Conservation (phyloP, 768 basidiomycete genomes). For the Mycena epipterygia region DNA sequence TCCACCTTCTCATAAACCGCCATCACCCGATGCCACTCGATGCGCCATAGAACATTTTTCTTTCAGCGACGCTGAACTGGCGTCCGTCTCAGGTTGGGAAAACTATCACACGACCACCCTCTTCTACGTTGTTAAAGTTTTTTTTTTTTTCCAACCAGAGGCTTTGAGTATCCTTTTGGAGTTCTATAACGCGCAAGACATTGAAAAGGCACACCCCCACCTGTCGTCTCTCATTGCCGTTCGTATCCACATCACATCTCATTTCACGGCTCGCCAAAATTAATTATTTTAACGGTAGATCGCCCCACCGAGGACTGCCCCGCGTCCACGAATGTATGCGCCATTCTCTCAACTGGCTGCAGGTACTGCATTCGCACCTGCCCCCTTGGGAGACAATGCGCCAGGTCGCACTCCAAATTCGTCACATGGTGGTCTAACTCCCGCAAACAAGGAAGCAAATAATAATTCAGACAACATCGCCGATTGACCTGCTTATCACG, state of each 20-base stretch:
- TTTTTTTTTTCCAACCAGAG: slow-evolving; percentile 55
- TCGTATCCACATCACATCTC: slow-evolving; percentile 43
- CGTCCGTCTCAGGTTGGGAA: slow-evolving; percentile 72
- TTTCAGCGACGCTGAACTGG: slow-evolving; percentile 71
- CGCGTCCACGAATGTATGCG: slow-evolving; percentile 41
- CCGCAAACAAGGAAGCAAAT: slow-evolving; percentile 49
- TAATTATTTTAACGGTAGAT: slow-evolving; percentile 53
- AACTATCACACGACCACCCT: slow-evolving; percentile 8
- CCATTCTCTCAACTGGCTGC: slow-evolving; percentile 51
- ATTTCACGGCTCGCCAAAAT: slow-evolving; percentile 1
- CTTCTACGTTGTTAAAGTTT: slow-evolving; percentile 1
- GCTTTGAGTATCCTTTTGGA: slow-evolving; percentile 76
- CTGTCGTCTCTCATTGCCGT: slow-evolving; percentile 66
- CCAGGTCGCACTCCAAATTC: slow-evolving; percentile 69
- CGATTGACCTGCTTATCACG: slow-evolving; percentile 17
- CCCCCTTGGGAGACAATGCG: slow-evolving; percentile 45
- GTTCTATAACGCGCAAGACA: slow-evolving; percentile 78
- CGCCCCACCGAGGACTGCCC: slow-evolving; percentile 57
- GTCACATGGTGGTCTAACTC: slow-evolving; percentile 70
- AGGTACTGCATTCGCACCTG: slow-evolving; percentile 26
- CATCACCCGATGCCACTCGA: slow-evolving; percentile 78
- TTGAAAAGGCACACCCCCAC: slow-evolving; percentile 60
- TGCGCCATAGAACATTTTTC: slow-evolving; percentile 78
- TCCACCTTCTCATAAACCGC: slow-evolving; percentile 82
- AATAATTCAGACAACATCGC: background rate